Evolutionary conservation across 2,329 filamentous ascomycete genomes (phyloP), one percentile per base, ranked within the genome.

Genomic region (Myrmaecium sp.): DNA sequence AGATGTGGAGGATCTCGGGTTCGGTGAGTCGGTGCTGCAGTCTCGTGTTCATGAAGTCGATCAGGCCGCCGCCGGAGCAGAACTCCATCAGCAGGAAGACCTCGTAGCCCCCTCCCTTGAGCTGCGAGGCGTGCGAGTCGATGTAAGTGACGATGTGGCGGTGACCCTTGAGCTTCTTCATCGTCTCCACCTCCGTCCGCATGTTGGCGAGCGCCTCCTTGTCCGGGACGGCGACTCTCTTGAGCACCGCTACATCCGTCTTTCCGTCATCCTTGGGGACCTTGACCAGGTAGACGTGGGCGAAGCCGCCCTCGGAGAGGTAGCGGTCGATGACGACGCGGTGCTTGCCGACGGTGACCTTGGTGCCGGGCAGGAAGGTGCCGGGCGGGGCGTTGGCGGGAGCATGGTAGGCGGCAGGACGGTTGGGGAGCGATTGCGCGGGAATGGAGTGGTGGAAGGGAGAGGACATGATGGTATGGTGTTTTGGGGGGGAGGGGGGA

Each of bases 21-120:
- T 98, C 89, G 18, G 86, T 98, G 52, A 98, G 64, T 26, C 89
- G 78, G 51, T 98, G 84, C 56, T 98, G 89, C 43, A 98, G 60
- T 28, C 89, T 72, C 18, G 89, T 98, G 56, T 98, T 98, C 89
- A 98, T 98, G 51, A 95, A 98, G 57, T 98, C 89, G 49, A 98
- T 98, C 48, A 98, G 58, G 18, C 89, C 86, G 36, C 89, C 89
- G 26, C 89, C 89, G 44, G 78, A 73, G 58, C 89, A 98, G 54
- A 76, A 94, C 51, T 98, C 89, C 89, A 98, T 98, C 37, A 98
- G 73, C 45, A 98, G 54, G 45, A 98, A 98, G 31, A 98, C 89
- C 60, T 98, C 89, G 52, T 93, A 98, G 31, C 89, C 89, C 21
- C 84, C 84, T 27, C 79, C 82, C 42, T 80, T 76, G 41, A 95